phyloP scores from a whole-genome alignment of 2,329 filamentous ascomycete genomes.

The Sporothrix phasma region DNA sequence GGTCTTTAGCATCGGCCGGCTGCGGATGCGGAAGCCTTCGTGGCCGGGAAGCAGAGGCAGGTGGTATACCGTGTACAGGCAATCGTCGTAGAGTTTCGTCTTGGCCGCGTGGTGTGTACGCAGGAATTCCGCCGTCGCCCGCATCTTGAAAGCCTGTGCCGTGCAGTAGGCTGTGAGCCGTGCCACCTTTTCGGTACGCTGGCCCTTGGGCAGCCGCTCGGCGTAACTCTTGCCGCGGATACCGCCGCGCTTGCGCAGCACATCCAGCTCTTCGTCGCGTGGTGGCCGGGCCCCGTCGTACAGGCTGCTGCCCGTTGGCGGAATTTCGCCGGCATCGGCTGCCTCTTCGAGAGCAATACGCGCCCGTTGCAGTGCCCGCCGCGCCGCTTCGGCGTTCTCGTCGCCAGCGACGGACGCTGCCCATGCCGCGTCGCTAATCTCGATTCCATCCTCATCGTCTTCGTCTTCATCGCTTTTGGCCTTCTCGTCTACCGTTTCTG shows the following conservation, averaged over 20 bases:
- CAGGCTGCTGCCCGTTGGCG: background rate
- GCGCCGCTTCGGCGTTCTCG: conserved; percentile 39
- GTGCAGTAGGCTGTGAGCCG: conserved; percentile 94
- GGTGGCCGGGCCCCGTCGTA: conserved; percentile 40
- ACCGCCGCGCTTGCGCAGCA: conserved; percentile 51
- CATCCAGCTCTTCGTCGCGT: conserved; percentile 56
- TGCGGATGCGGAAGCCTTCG: conserved; percentile 80
- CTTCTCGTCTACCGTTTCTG: conserved; percentile 48
- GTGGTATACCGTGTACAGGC: conserved; percentile 91
- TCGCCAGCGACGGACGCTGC: conserved; percentile 34
- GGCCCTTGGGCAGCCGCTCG: conserved; percentile 79
- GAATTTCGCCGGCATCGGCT: background rate
- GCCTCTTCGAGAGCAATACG: conserved; percentile 38
- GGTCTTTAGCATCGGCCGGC: conserved; percentile 83
- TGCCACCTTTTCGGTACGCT: conserved; percentile 77
- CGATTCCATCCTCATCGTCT: conserved; percentile 46
- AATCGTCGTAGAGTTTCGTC: conserved; percentile 97
- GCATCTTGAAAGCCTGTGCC: conserved; percentile 84
- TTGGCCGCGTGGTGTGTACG: conserved; percentile 79
- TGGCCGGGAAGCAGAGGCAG: conserved; percentile 74
- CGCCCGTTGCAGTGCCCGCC: conserved; percentile 26
- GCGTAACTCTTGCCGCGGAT: conserved; percentile 79
- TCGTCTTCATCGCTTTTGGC: conserved; percentile 38
- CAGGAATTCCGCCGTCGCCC: conserved; percentile 78
- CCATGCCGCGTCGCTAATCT: conserved; percentile 40